Conservation (phyloP, 2,329 filamentous ascomycete genomes). For the Macrophomina phaseolina region DNA sequence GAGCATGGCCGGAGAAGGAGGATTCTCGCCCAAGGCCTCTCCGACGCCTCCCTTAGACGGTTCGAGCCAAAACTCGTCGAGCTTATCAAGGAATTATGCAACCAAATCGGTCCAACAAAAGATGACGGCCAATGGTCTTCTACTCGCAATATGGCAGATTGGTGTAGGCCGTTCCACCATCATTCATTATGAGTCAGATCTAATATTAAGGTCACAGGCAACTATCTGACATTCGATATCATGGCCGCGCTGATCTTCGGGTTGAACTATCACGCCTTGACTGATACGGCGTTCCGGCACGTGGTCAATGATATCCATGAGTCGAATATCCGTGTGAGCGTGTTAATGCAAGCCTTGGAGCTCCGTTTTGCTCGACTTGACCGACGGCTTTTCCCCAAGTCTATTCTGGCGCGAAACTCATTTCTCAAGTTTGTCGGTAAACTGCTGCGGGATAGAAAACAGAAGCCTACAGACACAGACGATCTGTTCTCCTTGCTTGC, state of each 20-base stretch:
- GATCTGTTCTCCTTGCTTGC: conserved; percentile 30
- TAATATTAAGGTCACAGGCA: not conserved
- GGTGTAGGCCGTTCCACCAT: not conserved
- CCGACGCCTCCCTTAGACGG: conserved; percentile 49
- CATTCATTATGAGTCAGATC: not conserved
- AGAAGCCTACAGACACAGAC: not conserved
- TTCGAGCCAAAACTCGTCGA: not conserved
- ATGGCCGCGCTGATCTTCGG: conserved; percentile 57
- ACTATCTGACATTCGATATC: conserved; percentile 54
- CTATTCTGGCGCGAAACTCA: conserved; percentile 7
- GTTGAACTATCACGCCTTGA: conserved; percentile 47
- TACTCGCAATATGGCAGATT: not conserved
- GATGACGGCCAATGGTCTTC: not conserved
- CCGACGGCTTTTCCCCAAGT: conserved; percentile 13
- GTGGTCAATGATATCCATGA: conserved; percentile 50
- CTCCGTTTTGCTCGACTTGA: conserved; percentile 3
- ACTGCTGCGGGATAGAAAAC: not conserved
- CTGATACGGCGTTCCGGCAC: conserved; percentile 35
- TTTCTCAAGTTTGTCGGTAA: conserved; percentile 7
- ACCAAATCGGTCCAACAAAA: not conserved
- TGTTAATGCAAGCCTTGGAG: not conserved
- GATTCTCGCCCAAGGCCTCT: conserved; percentile 56
- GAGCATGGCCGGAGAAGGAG: conserved; percentile 54
- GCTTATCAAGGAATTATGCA: conserved; percentile 2
- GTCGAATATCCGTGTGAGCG: conserved; percentile 10